Conservation (phyloP, 2,329 filamentous ascomycete species). For the Falciphora oryzae region DNA sequence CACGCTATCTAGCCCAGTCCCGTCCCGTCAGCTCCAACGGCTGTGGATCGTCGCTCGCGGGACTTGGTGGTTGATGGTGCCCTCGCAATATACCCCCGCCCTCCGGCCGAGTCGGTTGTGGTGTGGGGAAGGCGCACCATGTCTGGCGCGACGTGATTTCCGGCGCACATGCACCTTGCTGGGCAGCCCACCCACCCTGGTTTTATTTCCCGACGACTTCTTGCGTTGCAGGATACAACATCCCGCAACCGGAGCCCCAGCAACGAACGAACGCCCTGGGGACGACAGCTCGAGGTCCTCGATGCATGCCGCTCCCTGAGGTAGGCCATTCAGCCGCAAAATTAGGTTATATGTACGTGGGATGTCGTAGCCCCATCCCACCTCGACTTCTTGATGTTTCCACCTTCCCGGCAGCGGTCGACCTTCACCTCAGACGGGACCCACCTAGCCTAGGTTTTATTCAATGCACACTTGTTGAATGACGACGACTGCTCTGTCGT, state of each 20-base stretch:
- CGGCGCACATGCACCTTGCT: not conserved
- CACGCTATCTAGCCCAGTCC: not conserved
- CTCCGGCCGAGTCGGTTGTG: too few species aligned
- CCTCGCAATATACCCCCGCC: not conserved
- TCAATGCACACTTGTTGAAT: not conserved
- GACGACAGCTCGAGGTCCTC: not conserved
- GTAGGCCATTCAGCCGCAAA: not conserved
- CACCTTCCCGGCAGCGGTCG: not conserved
- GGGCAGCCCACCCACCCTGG: not conserved
- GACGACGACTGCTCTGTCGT: not conserved
- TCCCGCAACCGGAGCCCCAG: not conserved
- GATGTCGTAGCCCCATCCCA: not conserved
- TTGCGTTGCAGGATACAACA: not conserved
- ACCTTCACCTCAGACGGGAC: not conserved
- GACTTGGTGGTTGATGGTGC: not conserved
- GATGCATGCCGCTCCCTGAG: too few species aligned
- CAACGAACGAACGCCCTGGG: not conserved
- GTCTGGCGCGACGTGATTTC: too few species aligned
- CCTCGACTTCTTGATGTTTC: not conserved
- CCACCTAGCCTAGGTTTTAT: not conserved
- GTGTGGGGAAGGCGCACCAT: not conserved
- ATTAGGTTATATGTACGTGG: not conserved
- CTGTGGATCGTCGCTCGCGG: not conserved
- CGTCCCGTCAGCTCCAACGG: not conserved
- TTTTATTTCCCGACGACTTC: not conserved